A percentile compares a stretch with the other conserved stretches of the same genome.
Conservation (phyloP, 2,329 filamentous ascomycete genomes). For the Talaromyces verruculosus region DNA sequence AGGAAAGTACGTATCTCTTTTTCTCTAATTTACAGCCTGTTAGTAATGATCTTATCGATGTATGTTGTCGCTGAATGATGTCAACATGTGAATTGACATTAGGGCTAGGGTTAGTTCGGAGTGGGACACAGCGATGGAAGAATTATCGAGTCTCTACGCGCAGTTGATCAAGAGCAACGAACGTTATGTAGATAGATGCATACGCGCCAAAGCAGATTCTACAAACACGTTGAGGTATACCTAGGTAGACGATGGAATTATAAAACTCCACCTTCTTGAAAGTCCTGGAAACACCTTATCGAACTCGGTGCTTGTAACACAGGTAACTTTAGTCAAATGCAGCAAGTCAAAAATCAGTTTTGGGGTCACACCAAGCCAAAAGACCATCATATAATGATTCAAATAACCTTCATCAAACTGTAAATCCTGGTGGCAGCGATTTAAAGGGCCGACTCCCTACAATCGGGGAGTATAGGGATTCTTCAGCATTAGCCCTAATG, state of each 20-base stretch:
- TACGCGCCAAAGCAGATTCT: background rate
- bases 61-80: too few relatives aligned
- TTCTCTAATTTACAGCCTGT: too few relatives aligned
- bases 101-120: too few relatives aligned
- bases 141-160: too few relatives aligned
- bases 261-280: background rate
- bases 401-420: background rate
- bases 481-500: background rate
- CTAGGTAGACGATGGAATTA: background rate
- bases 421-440: background rate
- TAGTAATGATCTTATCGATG: too few relatives aligned
- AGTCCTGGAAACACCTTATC: background rate
- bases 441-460: background rate
- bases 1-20: background rate
- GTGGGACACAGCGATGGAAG: too few relatives aligned
- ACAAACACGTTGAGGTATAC: background rate
- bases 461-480: background rate
- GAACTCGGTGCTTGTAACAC: background rate
- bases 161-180: too few relatives aligned
- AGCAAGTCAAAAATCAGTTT: background rate
- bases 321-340: background rate
- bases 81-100: too few relatives aligned
- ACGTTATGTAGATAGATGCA: background rate
- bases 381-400: background rate
- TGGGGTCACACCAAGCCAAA: background rate